A percentile compares a stretch with the other conserved stretches of the same genome.
Evolutionary conservation across 345 rosid species (phyloP).

Genomic region (Excoecaria agallocha): DNA sequence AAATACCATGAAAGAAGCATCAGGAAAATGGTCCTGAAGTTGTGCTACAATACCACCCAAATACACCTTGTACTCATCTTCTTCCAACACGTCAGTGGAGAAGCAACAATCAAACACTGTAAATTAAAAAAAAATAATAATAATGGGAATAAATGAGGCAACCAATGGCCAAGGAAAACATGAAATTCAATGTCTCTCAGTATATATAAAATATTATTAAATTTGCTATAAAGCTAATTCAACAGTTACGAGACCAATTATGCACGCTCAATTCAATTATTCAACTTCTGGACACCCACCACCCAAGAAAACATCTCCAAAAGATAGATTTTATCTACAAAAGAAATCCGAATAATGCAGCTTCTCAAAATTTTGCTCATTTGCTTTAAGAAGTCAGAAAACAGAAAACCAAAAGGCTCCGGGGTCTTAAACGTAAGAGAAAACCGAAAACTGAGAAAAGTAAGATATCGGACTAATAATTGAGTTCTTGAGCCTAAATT

Average conservation of each 20-base stretch:
- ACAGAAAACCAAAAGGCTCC: not conserved
- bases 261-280: not conserved
- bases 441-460: not conserved
- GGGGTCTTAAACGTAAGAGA: not conserved
- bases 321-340: not conserved
- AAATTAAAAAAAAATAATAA: slow-evolving; percentile 31
- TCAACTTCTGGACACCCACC: slow-evolving; percentile 15
- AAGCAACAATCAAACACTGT: slow-evolving; percentile 97
- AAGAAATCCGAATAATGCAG: not conserved
- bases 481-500: slow-evolving; percentile 7
- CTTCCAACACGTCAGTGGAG: slow-evolving; percentile 83
- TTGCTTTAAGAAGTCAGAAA: not conserved
- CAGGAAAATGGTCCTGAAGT: slow-evolving; percentile 91
- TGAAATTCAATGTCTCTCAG: not conserved
- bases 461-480: not conserved
- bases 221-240: not conserved
- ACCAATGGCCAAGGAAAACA: not conserved
- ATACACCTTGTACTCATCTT: slow-evolving; percentile 90
- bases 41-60: slow-evolving; percentile 92
- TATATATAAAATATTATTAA: not conserved
- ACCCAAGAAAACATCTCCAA: not conserved
- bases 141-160: slow-evolving; percentile 2
- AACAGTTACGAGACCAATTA: not conserved
- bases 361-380: not conserved
- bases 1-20: slow-evolving; percentile 96